Base-by-base conservation (phyloP, 768 basidiomycete species). In the Mrakia frigida region DNA sequence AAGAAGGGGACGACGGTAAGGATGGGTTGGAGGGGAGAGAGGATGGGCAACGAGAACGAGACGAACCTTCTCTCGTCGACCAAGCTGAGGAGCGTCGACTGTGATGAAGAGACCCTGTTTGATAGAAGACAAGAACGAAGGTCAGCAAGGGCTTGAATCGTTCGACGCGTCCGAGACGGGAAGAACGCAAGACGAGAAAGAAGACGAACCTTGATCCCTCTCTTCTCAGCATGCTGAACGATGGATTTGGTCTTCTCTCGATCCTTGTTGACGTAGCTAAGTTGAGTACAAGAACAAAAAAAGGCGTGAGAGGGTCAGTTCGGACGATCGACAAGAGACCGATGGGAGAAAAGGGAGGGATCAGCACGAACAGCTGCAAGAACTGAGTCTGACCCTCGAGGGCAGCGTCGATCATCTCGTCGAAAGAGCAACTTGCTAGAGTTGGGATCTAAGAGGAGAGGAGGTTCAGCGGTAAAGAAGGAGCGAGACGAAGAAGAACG, bases 61-160 rank as follows among this genome's bases (percentile, higher is more conserved):
- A 65, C 63, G 35, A 21, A 65, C 63, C 63, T 88, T 82, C 83
- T 96, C 94, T 77, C 95, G 88, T 18, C 94, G 88, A 61, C 96
- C 96, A 14, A 98, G 89, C 80, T 97, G 94, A 9, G 96, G 96
- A 0, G 96, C 96, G 84, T 98, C 96, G 37, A 98, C 96, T 0
- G 96, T 98, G 82, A 98, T 97, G 84, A 98, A 98, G 18, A 98
- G 85, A 23, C 74, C 74, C 74, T 75, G 56, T 10, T 1, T 7
- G 37, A 1, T 9, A 3, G 23, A 23, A 65, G 0, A 3, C 5
- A 28, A 60, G 18, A 28, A 65, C n/a, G 31, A 53, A 25, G 31
- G 18, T 16, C 18, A 37, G 39, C 37, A 39, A 28, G 6, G 67
- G 7, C 2, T n/a, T 4, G 31, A 14, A 0, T 56, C 56, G n/a